Conservation (phyloP, 129 eudicot genomes). For the Solidago caesia region DNA sequence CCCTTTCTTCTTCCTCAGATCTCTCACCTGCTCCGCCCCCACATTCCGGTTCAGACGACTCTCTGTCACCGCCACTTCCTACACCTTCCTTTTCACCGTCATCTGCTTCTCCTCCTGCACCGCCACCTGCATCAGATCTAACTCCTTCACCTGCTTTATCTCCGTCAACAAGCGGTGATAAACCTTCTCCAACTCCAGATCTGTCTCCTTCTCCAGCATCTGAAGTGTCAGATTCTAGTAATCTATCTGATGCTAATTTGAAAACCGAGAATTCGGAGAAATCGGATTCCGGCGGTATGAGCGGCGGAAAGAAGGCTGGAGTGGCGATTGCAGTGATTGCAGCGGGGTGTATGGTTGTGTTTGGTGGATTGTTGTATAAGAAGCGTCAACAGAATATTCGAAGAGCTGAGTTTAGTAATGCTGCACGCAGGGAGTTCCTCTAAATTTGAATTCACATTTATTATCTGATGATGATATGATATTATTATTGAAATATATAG, state of each 20-base stretch:
- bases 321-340: conserved; percentile 54
- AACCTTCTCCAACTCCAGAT: conserved; percentile 8
- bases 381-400: conserved; percentile 57
- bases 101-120: conserved; percentile 44
- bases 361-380: conserved; percentile 48
- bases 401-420: conserved; percentile 51
- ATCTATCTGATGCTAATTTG: neutral
- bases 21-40: conserved; percentile 40
- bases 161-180: neutral
- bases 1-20: conserved; percentile 29
- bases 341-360: conserved; percentile 40
- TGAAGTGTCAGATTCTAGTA: conserved; percentile 6
- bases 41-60: conserved; percentile 22
- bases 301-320: conserved; percentile 57
- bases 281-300: conserved; percentile 43
- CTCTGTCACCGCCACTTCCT: conserved; percentile 20
- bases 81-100: conserved; percentile 28
- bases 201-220: conserved; percentile 31
- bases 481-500: no score
- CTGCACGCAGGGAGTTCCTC: conserved; percentile 57
- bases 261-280: conserved; percentile 7
- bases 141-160: conserved; percentile 20
- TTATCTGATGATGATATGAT: neutral
- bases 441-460: conserved; percentile 15
- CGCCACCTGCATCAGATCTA: conserved; percentile 30